phyloP scores from a whole-genome alignment of 73 alveolate species.

The Paramecium pentaurelia region DNA sequence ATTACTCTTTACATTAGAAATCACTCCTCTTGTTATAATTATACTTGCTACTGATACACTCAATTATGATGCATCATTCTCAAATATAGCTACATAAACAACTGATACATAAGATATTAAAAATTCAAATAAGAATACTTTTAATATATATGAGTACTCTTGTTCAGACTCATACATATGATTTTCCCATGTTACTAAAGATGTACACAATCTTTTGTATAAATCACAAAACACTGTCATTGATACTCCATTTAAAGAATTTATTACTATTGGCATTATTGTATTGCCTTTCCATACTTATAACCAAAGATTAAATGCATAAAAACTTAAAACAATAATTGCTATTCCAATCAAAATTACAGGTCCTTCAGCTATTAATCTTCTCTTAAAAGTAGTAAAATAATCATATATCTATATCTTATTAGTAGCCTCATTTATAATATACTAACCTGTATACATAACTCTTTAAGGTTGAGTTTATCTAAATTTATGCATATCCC shows the following conservation, averaged over 20 bases:
- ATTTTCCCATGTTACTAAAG: conserved; percentile 27
- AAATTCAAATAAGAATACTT: conserved; percentile 27
- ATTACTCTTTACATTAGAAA: neutral
- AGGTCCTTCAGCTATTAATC: conserved; percentile 6
- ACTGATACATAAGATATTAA: neutral
- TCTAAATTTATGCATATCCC: conserved; percentile 31
- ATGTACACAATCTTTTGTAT: neutral
- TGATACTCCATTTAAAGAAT: conserved; percentile 2
- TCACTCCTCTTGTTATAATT: conserved; percentile 25
- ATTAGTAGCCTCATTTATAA: neutral
- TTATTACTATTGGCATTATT: neutral
- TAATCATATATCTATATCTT: neutral
- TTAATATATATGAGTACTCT: neutral
- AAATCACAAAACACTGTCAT: conserved; percentile 39
- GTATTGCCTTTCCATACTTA: neutral
- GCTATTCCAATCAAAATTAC: conserved; percentile 12
- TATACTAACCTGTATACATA: conserved; percentile 3
- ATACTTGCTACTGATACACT: neutral
- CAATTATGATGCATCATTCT: neutral
- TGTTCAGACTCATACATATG: conserved; percentile 45
- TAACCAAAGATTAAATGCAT: neutral
- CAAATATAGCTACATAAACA: conserved; percentile 1
- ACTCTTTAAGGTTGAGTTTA: neutral
- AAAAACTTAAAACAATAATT: neutral
- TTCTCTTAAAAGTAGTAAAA: conserved; percentile 19